A percentile compares a stretch with the other conserved stretches of the same genome.
Evolutionary conservation across 2,329 filamentous ascomycete species (phyloP).

Genomic region (Teratosphaeria epicoccoides): DNA sequence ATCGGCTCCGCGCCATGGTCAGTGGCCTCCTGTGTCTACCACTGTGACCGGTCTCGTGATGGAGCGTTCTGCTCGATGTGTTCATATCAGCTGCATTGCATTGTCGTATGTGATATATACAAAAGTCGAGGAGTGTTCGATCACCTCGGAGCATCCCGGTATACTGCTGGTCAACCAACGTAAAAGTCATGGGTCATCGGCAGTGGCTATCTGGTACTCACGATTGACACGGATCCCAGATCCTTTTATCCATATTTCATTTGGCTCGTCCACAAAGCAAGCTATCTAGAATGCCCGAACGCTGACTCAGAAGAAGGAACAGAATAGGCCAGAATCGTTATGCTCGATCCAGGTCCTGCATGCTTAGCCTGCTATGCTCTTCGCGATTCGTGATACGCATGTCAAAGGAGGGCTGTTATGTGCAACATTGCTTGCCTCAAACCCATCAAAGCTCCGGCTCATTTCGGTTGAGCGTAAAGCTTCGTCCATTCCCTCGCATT

Average conservation of each 20-base stretch:
- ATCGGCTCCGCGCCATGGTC: neutral
- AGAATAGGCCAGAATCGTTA: neutral
- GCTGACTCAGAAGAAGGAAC: neutral
- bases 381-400: neutral
- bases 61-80: neutral
- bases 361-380: neutral
- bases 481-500: constrained; percentile 88
- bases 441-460: neutral
- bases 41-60: no score
- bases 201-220: neutral
- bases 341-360: neutral
- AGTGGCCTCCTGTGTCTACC: neutral
- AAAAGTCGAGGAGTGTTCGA: neutral
- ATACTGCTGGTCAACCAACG: neutral
- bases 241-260: neutral
- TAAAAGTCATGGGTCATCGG: neutral
- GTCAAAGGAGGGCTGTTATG: neutral
- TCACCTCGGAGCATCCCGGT: no score
- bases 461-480: constrained; percentile 51
- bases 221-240: neutral
- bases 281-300: neutral
- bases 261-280: neutral
- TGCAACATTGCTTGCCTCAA: neutral
- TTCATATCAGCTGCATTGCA: no score
- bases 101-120: neutral